phyloP scores from a whole-genome alignment of 441 rosid genomes.

The Populus hybrid region DNA sequence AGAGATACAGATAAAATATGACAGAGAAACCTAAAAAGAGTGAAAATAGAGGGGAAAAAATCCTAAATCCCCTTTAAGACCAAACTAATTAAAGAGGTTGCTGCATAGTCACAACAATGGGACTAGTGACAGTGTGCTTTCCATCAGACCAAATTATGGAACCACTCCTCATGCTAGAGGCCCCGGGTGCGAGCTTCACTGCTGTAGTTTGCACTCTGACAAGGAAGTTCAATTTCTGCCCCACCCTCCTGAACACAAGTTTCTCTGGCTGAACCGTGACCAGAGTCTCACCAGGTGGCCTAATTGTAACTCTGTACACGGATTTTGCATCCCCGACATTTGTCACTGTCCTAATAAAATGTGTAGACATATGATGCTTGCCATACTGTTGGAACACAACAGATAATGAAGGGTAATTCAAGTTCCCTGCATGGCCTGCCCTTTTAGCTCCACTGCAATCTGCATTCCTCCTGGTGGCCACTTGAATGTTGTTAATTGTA shows the following conservation, averaged over 20 bases:
- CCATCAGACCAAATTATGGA: conserved; percentile 71
- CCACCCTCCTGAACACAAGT: conserved; percentile 45
- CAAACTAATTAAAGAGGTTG: conserved; percentile 57
- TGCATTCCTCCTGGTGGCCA: conserved; percentile 49
- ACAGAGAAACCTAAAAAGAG: neutral
- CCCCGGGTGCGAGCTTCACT: conserved; percentile 46
- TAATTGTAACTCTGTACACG: conserved; percentile 40
- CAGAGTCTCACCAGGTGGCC: conserved; percentile 47
- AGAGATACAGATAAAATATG: neutral
- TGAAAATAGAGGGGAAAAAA: conserved; percentile 5
- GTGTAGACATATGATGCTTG: conserved; percentile 39
- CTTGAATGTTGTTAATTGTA: conserved; percentile 47
- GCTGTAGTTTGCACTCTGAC: conserved; percentile 49
- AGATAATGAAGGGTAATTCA: conserved; percentile 75
- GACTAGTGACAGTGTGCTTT: conserved; percentile 64
- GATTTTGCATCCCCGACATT: conserved; percentile 58
- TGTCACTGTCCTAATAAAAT: conserved; percentile 58
- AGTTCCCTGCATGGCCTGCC: conserved; percentile 64
- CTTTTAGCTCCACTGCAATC: conserved; percentile 53
- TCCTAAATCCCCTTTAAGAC: neutral
- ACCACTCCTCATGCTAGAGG: conserved; percentile 56
- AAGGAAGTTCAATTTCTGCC: conserved; percentile 52
- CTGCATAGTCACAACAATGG: conserved; percentile 75
- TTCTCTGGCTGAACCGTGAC: conserved; percentile 53
- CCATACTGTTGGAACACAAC: conserved; percentile 50